Evolutionary conservation across 306 rosid species (phyloP).

Genomic region (Sechiopsis laciniata): DNA sequence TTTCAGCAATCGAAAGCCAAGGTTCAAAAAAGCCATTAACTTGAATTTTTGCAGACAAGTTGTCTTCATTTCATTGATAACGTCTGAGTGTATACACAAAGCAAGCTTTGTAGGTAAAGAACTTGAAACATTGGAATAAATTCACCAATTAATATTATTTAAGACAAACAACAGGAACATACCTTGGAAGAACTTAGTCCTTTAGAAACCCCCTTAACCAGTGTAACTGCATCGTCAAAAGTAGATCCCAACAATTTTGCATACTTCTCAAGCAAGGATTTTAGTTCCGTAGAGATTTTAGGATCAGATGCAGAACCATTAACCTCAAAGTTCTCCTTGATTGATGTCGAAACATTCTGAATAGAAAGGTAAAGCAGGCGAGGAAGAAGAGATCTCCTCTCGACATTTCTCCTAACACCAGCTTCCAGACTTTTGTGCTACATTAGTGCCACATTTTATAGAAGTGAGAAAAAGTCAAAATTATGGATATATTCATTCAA

Average conservation of each 20-base stretch:
- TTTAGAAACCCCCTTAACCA: conserved; percentile 43
- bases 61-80: not conserved
- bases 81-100: not conserved
- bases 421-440: conserved; percentile 61
- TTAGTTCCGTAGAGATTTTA: conserved; percentile 57
- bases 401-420: conserved; percentile 52
- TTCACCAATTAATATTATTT: conserved; percentile 4
- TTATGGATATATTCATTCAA: not conserved
- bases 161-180: conserved; percentile 27
- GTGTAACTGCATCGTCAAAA: conserved; percentile 55
- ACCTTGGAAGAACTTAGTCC: conserved; percentile 54
- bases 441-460: conserved; percentile 27
- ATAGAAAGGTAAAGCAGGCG: conserved; percentile 84
- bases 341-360: conserved; percentile 60
- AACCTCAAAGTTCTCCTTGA: conserved; percentile 59
- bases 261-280: conserved; percentile 67
- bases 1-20: too few species aligned
- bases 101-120: not conserved
- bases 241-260: conserved; percentile 64
- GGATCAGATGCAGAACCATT: conserved; percentile 53
- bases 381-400: conserved; percentile 86
- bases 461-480: conserved; percentile 23
- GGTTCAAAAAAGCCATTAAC: too few species aligned
- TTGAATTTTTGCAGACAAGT: too few species aligned
- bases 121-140: not conserved